Percentiles rank a stretch among this genome's conserved stretches.
Conservation (phyloP, 1,284 basidiomycete species). For the Ustilago cynodontis region DNA sequence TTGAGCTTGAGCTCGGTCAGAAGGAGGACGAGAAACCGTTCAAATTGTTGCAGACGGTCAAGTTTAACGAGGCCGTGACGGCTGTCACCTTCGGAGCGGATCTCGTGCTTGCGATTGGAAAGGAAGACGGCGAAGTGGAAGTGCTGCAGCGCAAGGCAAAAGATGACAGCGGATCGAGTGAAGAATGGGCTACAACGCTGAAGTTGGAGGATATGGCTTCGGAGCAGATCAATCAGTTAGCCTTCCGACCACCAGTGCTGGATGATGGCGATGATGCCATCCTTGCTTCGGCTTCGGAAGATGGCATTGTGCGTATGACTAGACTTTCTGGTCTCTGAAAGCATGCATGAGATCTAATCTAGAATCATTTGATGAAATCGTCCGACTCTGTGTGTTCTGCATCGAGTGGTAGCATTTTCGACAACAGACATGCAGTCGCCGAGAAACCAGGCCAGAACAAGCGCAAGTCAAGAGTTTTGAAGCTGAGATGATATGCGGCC, state of each 20-base stretch:
- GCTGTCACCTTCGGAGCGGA: slow-evolving; percentile 48
- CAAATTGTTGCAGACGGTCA: slow-evolving; percentile 35
- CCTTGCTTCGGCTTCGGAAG: slow-evolving; percentile 57
- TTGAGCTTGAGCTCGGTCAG: slow-evolving; percentile 25
- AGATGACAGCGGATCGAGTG: neutral
- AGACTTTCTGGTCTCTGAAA: slow-evolving; percentile 21
- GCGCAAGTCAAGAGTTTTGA: neutral
- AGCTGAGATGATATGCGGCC: slow-evolving; percentile 2
- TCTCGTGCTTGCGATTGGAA: slow-evolving; percentile 82
- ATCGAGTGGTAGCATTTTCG: neutral
- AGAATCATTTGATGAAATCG: neutral
- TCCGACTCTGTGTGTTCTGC: neutral
- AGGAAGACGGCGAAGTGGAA: slow-evolving; percentile 91
- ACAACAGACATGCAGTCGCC: neutral
- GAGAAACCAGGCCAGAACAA: neutral
- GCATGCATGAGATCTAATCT: neutral
- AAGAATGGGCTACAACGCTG: slow-evolving; percentile 30
- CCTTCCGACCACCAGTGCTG: slow-evolving; percentile 54
- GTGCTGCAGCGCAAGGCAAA: slow-evolving; percentile 70
- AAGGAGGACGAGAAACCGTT: slow-evolving; percentile 32
- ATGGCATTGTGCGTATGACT: slow-evolving; percentile 54
- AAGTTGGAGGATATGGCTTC: slow-evolving; percentile 50
- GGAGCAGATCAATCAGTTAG: slow-evolving; percentile 60
- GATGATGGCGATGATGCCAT: slow-evolving; percentile 47
- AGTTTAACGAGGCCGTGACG: slow-evolving; percentile 51